Base-by-base conservation (phyloP, 306 rosid genomes). In the Vachellia pachyceras region DNA sequence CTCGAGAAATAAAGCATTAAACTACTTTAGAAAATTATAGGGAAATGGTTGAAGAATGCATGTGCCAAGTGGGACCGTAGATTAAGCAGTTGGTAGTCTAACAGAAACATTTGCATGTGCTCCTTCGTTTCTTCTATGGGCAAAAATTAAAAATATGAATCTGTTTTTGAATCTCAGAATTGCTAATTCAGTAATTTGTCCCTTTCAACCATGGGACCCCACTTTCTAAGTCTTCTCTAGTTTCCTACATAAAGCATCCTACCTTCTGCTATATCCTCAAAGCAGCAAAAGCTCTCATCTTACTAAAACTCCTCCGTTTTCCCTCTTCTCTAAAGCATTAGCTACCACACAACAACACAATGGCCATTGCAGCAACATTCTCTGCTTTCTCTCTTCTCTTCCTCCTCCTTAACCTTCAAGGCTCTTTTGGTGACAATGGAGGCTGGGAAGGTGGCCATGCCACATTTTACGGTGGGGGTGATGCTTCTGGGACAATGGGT, bases 401-500 rank as follows among this genome's bases (percentile, higher is more conserved):
- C 88, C 72, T 79, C 73, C 42, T 70, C 69, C 46, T 70, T 69
- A 84, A 77, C 81, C 78, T 96, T 50, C 61, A 29, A 71, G 82
- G 80, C 78, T 78, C 90, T 72, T 85, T 9, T 22, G 97, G 80
- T 77, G 90, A 88, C 83, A 68, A 89, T 71, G 97, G 93, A 4
- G 99, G 96, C 3, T 95, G 98, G 99, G 81, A 90, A 81, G 57
- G 83, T 50, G 99, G 89, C 4, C 99, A 95, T 76, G 99, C 98
- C 84, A 95, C 99, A 72, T 95, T 95, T 71, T 95, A 95, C 68
- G 99, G 99, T 39, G 99, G 99, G 0, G 98, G 99, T n/a, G 99
- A 96, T 65, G 99, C 99, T 11, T 89, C 99, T 0, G 99, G 99
- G 83, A 96, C 99, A 69, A 93, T 96, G 99, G 99, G 99, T 93